Base-by-base conservation (phyloP, 2,329 filamentous ascomycete genomes). In the Alternaria ethzedia region DNA sequence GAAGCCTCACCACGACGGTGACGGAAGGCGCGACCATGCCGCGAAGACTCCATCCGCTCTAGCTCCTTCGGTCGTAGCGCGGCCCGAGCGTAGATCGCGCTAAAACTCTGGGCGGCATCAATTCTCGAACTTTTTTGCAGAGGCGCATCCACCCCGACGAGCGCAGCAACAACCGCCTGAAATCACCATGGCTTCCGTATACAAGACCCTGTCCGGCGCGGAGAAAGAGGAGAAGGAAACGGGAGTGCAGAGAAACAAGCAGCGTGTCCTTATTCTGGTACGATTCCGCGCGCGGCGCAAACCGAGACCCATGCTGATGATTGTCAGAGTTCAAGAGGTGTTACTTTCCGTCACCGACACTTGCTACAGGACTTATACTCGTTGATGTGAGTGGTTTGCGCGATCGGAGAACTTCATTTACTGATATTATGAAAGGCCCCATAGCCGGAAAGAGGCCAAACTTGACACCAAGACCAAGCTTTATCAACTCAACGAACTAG, bases 391-490 rank as follows among this genome's bases (percentile, higher is more conserved):
- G 73, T 58, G n/a, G 21, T 17, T 3, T 17, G 26, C 9, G n/a
- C 13, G 7, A 41, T 32, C 23, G 7, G 17, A n/a, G 13, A 10
- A 13, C 28, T 45, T 52, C 50, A 23, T 36, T 59, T 59, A 20
- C 61, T 73, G 4, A 71, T 54, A 6, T 32, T 12, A 3, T 20
- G 8, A 26, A 63, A 79, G 76, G 69, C 96, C 96, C 3, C 96
- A 99, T 80, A 90, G 90, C 70, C 90, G 93, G 77, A 97, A 97
- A 83, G 96, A 99, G 79, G 93, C 92, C 73, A 99, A 99, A 82
- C 92, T 97, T 70, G 96, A 99, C 81, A 96, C 93, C 57, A 98
- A 98, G 83, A 94, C 92, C 41, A 94, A 96, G 84, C 86, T 94
- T 21, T 79, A 80, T 63, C 78, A 81, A 67, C 70, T 82, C 43